phyloP scores from a whole-genome alignment of 345 rosid species.

The Aquilaria sinensis region DNA sequence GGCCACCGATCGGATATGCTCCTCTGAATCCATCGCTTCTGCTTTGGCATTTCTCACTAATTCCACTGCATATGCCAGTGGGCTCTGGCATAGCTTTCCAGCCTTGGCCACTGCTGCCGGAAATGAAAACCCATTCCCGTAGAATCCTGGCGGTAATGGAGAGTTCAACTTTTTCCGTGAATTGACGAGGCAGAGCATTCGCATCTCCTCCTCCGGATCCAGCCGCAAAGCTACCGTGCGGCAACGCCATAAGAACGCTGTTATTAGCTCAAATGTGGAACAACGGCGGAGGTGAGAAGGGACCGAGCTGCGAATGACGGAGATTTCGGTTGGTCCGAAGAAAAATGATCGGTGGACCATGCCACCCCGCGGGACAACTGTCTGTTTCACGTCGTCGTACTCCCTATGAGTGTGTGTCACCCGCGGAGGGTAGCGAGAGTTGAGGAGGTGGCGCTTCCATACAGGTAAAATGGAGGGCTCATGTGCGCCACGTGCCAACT shows the following conservation, averaged over 20 bases:
- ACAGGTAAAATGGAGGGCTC: conserved; percentile 34
- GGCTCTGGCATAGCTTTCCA: conserved; percentile 28
- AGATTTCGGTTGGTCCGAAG: conserved; percentile 30
- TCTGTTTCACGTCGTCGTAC: conserved; percentile 32
- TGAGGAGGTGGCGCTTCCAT: conserved; percentile 42
- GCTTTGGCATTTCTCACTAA: conserved; percentile 38
- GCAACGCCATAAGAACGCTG: conserved; percentile 55
- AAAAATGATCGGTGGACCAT: conserved; percentile 46
- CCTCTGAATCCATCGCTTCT: conserved; percentile 28
- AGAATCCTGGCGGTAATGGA: conserved; percentile 37
- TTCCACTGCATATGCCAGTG: conserved; percentile 41
- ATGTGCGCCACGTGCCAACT: conserved; percentile 30
- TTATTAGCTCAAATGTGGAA: conserved; percentile 35
- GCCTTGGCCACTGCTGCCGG: conserved; percentile 37
- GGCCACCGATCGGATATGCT: conserved; percentile 45
- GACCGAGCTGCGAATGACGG: conserved; percentile 28
- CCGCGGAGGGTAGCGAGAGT: conserved; percentile 25
- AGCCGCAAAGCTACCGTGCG: conserved; percentile 43
- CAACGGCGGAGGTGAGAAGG: conserved; percentile 27
- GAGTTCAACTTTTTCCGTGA: conserved; percentile 38
- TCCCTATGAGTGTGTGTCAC: conserved; percentile 39
- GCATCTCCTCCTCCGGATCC: conserved; percentile 43
- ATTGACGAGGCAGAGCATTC: conserved; percentile 34
- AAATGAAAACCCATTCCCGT: conserved; percentile 41
- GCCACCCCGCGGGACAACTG: conserved; percentile 16